A percentile compares a stretch with the other conserved stretches of the same genome.
phyloP scores from a whole-genome alignment of 2,329 filamentous ascomycete species.

The Blastomyces parvus region DNA sequence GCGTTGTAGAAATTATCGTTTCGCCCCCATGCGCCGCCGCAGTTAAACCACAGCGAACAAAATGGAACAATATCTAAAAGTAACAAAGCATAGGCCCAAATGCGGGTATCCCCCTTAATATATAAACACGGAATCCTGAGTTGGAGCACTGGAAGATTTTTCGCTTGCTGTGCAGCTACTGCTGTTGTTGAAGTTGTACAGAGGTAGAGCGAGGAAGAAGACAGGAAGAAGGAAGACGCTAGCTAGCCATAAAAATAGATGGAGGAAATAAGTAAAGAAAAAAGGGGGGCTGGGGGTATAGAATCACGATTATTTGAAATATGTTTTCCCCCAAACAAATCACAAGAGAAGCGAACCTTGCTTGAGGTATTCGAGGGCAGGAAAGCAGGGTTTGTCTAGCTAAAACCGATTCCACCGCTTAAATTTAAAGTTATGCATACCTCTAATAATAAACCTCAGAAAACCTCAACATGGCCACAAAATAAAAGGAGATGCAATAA shows the following conservation, averaged over 20 bases:
- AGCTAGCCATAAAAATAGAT: background rate
- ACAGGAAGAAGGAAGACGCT: background rate
- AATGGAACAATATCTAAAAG: background rate
- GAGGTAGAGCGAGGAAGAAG: background rate
- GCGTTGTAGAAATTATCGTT: too few species aligned
- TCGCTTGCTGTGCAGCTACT: background rate
- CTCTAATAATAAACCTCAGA: background rate
- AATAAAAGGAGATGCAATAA: background rate
- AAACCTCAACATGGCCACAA: background rate
- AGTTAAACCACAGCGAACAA: background rate
- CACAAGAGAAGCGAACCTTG: background rate
- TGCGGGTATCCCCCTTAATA: too few species aligned
- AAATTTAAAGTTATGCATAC: too few species aligned
- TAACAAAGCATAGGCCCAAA: background rate
- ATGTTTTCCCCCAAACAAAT: background rate
- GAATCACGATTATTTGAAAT: background rate
- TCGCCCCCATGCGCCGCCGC: background rate
- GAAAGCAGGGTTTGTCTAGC: too few species aligned
- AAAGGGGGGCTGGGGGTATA: background rate
- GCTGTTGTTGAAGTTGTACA: too few species aligned
- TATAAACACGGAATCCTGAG: background rate
- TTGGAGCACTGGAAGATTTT: background rate
- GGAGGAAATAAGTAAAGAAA: too few species aligned
- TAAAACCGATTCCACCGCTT: too few species aligned
- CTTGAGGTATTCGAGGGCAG: too few species aligned